Base-by-base conservation (phyloP, 805 yeast species). In the Pichia ethanolica region DNA sequence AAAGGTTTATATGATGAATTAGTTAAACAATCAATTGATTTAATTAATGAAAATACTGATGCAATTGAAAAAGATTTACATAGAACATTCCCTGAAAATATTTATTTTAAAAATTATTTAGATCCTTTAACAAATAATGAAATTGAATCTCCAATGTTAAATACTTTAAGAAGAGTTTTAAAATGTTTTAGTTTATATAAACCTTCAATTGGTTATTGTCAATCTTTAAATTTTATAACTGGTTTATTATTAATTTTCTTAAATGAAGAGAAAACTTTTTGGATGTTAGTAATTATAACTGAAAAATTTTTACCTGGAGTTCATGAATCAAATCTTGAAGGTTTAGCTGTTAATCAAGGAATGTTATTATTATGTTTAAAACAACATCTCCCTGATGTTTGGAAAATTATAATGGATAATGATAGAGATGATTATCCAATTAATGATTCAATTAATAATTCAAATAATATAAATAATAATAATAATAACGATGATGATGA, bases 151-250 rank as follows among this genome's bases (percentile, higher is more conserved):
- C 75, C 80, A 0, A 70, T 85, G 72, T 78, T 90, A 39, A 74
- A 77, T 51, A 75, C 93, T 1, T 69, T 91, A 44, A 75, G 98
- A 52, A 71, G 97, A 43, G 95, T 91, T 0, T 71, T 91, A 40
- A 75, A 80, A 26, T 89, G 96, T 25, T 91, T 91, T 64, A 83
- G 97, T 2, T 77, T 82, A 12, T 86, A 86, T 61, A 87, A 82
- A 59, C 97, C 98, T 0, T 79, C 82, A 36, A 87, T 90, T 44
- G 99, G 99, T 2, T 93, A 93, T 69, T 93, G 99, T 66, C 99
- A 93, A 64, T 87, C 96, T 13, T 75, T 93, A 62, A 93, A 93
- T 60, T 93, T 93, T 64, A 73, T 93, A 39, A 95, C 95, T 3
- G 99, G 97, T 0, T 73, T 89, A 50, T 67, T 93, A 39, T 70